Base-by-base conservation (phyloP, 495 filamentous ascomycete species). In the Trichoderma erinaceum region DNA sequence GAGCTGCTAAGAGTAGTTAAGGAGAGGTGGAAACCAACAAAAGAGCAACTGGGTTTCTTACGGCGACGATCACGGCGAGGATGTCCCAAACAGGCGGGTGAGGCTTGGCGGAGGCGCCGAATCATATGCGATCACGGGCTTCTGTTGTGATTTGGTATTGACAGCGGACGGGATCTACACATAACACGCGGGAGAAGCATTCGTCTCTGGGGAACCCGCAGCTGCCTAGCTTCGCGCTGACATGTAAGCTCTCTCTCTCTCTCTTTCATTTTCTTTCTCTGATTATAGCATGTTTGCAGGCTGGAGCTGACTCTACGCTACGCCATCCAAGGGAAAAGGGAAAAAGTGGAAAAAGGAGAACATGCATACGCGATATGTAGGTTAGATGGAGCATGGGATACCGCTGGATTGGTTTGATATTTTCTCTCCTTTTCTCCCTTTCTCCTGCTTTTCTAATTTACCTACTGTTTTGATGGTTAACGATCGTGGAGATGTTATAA, bases 81-180 rank as follows among this genome's bases (percentile, higher is more conserved):
- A 29, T 61, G 56, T 21, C 56, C 56, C 56, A 61, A 61, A 61
- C 23, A 61, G 56, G 56, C 23, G 56, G 56, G 23, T 61, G 25
- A 32, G n/a, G 56, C 15, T 32, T 12, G n/a, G 56, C 25, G 56
- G 56, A 61, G 27, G 56, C 56, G 23, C 23, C 23, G 56, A 27
- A 32, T 61, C 56, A 27, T 21, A 32, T 18, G 56, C 11, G 4
- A 61, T 13, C 25, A 32, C 15, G 12, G 12, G 21, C 27, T 32
- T 18, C 15, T 61, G 10, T 61, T 32, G 56, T 10, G 43, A 46
- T 46, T 48, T 48, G 3, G 44, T n/a, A 18, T 48, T n/a, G 18
- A 48, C 44, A n/a, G 50, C 50, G n/a, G 21, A 25, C 21, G 21
- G 50, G 50, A 56, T 56, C 50, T 12, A 56, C 18, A 52, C 48